Base-by-base conservation (phyloP, 2,329 filamentous ascomycete genomes). In the Fusarium gaditjirri region DNA sequence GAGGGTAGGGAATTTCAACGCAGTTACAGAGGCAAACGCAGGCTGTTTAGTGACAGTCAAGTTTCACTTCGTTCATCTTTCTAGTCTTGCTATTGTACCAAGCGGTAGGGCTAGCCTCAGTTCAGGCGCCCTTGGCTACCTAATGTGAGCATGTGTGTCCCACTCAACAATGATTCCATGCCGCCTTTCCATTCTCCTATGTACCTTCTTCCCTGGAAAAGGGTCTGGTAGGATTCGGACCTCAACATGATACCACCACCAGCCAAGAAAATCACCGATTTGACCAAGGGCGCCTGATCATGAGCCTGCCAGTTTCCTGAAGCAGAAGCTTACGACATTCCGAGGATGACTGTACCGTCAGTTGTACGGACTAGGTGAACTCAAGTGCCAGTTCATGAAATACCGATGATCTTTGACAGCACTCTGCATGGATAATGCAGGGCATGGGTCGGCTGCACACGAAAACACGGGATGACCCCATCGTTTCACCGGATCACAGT, bases 321-420 rank as follows among this genome's bases (percentile, higher is more conserved):
- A 68, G 64, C 59, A 66, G 65, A 73, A 61, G 62, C 62, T 75
- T 68, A 72, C 70, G 57, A 59, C 64, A 75, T 70, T 39, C 46
- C 36, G 38, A 60, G 58, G 59, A 68, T 54, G 44, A 52, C 50
- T 64, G 27, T 61, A 38, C 49, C 19, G 19, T 29, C 60, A 63
- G 16, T 27, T 47, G 25, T 36, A 41, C 23, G 21, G 52, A 31
- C 27, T 41, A 25, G n/a, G 33, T 19, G 38, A 50, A 31, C 61
- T 44, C 54, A 25, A 27, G 36, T 39, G 19, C 50, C 50, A 63
- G 54, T 66, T 70, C 52, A 60, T 57, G 43, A 55, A 49, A 43
- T 41, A 54, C 54, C 44, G 65, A 53, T 38, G 65, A 76, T 75
- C 72, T 64, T 61, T 23, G 39, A 61, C 57, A 17, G 39, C 57